phyloP scores from a whole-genome alignment of 305 asterid species.

The Fraxinus ornus region DNA sequence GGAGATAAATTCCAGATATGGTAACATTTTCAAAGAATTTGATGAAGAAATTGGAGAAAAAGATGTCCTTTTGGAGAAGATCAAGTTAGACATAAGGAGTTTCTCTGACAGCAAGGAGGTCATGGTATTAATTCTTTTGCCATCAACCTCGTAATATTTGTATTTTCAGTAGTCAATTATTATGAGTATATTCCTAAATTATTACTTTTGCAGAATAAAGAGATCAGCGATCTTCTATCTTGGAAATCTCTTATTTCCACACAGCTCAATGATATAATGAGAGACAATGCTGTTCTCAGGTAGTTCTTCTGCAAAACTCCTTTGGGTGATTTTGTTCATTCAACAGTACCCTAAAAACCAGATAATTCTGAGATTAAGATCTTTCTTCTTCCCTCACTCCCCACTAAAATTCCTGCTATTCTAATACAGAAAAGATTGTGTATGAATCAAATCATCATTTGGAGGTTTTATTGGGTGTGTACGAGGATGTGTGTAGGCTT shows the following conservation, averaged over 20 bases:
- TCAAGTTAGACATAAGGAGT: conserved; percentile 56
- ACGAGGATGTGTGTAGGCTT: too few relatives aligned
- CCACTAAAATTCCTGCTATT: not conserved
- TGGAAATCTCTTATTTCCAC: conserved; percentile 79
- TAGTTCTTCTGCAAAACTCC: not conserved
- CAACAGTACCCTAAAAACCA: not conserved
- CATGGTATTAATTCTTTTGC: conserved; percentile 47
- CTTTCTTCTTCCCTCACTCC: not conserved
- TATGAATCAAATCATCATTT: not conserved
- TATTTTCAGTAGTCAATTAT: not conserved
- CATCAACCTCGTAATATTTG: not conserved
- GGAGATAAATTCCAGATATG: conserved; percentile 68
- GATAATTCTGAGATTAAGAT: not conserved
- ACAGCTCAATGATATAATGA: conserved; percentile 60
- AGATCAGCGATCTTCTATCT: conserved; percentile 55
- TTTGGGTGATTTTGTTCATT: not conserved
- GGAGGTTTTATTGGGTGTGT: too few relatives aligned
- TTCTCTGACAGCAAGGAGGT: conserved; percentile 58
- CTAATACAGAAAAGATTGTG: not conserved
- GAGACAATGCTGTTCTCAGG: conserved; percentile 70
- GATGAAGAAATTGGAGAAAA: conserved; percentile 66
- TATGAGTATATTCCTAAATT: conserved; percentile 2
- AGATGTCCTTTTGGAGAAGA: conserved; percentile 51
- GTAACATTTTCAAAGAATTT: conserved; percentile 59
- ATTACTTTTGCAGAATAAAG: conserved; percentile 55